Evolutionary conservation across 805 yeast genomes (phyloP).

Genomic region (Teunomyces kruisii): DNA sequence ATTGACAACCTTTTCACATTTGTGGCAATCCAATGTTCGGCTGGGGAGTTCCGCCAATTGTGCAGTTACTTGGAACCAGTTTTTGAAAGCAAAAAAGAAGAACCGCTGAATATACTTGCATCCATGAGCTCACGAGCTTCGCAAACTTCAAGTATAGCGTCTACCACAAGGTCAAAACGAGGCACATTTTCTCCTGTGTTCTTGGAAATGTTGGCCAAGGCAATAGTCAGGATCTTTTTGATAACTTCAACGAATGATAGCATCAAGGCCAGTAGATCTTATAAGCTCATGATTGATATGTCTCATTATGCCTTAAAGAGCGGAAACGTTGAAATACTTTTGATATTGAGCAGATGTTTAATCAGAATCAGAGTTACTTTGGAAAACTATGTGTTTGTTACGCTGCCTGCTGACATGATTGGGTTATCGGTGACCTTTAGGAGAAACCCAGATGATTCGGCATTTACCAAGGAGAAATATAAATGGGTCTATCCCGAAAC

Average conservation of each 20-base stretch:
- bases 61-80: constrained; percentile 11
- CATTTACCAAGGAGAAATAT: constrained; percentile 18
- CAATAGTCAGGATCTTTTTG: constrained; percentile 25
- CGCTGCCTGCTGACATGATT: constrained; percentile 59
- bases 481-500: constrained; percentile 66
- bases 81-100: constrained; percentile 8
- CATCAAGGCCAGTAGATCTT: constrained; percentile 28
- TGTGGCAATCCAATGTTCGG: constrained; percentile 16
- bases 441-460: constrained; percentile 39
- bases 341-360: constrained; percentile 53
- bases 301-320: constrained; percentile 35
- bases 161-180: neutral
- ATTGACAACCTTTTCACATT: constrained; percentile 26
- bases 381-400: constrained; percentile 46
- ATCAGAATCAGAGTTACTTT: constrained; percentile 53
- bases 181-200: constrained; percentile 4
- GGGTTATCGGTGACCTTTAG: constrained; percentile 62
- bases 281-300: constrained; percentile 31
- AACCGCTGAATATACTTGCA: neutral
- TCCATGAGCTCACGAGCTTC: constrained; percentile 3
- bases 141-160: neutral
- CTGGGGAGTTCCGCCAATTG: constrained; percentile 15
- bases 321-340: constrained; percentile 35
- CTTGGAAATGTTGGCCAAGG: constrained; percentile 20
- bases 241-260: constrained; percentile 20